Evolutionary conservation across 2,329 filamentous ascomycete genomes (phyloP), one percentile per base, ranked within the genome.

Genomic region (Hymenotorrendiella dingleyae): DNA sequence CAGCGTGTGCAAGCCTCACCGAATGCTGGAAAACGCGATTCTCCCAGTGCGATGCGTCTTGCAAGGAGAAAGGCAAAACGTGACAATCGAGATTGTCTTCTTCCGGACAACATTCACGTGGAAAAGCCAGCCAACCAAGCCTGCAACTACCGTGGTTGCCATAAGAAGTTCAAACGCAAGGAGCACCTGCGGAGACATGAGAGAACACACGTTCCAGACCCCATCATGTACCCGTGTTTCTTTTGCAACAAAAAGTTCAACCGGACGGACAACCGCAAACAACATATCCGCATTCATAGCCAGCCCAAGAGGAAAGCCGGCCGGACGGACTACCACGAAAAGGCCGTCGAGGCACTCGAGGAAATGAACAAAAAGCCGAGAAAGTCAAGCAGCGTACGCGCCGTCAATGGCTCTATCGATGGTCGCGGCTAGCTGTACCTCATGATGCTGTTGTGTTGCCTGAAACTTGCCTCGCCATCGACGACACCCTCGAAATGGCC

Each of bases 111-210:
- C 14, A 44, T 52, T 9, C 19, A 28, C 9, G 27, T 54, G 3
- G 39, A 53, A 38, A 64, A 63, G 37, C 60, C 65, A 55, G 60
- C 70, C 2, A 62, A 64, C 24, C 64, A 67, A 52, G 60, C 62
- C 48, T 66, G 69, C 58, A 61, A 62, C 29, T 62, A 65, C 35
- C 60, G 62, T 2, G 66, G 64, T 6, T 71, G 69, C 50, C 62
- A 62, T 42, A 65, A 64, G 6, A 64, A 64, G 4, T 73, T 73
- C 54, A 68, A 69, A 57, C 57, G 70, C 36, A 67, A 69, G 46
- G 70, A 73, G 48, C 70, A 72, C 43, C 56, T 72, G 14, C 70
- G 71, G 57, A 58, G 70, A 9, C 70, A 73, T 50, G 65, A 67
- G 58, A 67, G 65, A 54, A 70, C 63, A 12, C 68, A 71, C 42